Base-by-base conservation (phyloP, 495 filamentous ascomycete species). In the Jackrogersella multiformis region DNA sequence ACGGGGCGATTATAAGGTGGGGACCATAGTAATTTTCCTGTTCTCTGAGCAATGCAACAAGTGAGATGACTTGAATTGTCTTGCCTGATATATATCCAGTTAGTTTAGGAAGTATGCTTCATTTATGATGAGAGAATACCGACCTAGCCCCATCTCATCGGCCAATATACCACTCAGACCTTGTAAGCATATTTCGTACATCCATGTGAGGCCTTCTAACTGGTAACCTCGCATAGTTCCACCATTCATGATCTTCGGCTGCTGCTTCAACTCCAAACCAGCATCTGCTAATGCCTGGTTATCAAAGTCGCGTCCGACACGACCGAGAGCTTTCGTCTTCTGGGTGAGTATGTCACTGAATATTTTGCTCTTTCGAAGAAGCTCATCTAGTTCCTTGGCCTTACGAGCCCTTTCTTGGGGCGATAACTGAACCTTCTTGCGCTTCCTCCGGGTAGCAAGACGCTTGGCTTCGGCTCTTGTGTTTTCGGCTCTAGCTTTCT, bases 221-320 rank as follows among this genome's bases (percentile, higher is more conserved):
- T 99, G 95, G 78, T 99, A 99, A 55, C 88, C 87, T 18, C 92
- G 86, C 96, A 99, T 98, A 12, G 87, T 88, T 9, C 96, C 95
- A 18, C 94, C 94, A 4, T 88, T 90, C 49, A 99, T 87, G 44
- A 91, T 84, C 41, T 88, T 86, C 0, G 95, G 95, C 70, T 99
- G 95, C 65, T 91, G 84, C 4, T 93, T 94, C 55, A 94, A 89
- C 28, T 86, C 83, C 20, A 97, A 73, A 54, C 92, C 86, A 64
- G 95, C 92, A 63, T 90, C 88, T 18, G 92, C 90, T 20, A 97
- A 78, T 7, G 77, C 77, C 70, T 83, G 82, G 49, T 81, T 82
- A 44, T 84, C 83, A 34, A 85, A 67, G 24, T 77, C 77, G 21
- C 81, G 84, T 4, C 84, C 84, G 1, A 86, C 82, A 20, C 83